phyloP scores from a whole-genome alignment of 139 green algal genomes.

The Micractinium sp. region DNA sequence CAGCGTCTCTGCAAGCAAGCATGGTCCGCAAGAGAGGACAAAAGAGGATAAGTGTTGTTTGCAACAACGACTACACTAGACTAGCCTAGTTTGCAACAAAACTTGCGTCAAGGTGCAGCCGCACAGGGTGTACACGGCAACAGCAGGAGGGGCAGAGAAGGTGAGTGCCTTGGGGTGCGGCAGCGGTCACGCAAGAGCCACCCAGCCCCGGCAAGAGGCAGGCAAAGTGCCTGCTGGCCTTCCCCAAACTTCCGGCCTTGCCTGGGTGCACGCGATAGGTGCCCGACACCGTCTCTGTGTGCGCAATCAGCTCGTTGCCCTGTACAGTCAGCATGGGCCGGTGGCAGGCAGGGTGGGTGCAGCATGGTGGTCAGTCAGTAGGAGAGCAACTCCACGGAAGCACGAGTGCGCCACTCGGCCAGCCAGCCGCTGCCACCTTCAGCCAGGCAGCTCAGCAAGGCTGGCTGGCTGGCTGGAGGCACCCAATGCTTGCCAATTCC shows the following conservation, averaged over 20 bases:
- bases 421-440: neutral
- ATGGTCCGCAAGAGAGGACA: too few species aligned
- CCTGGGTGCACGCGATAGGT: conserved; percentile 61
- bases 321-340: neutral
- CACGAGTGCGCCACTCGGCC: too few species aligned
- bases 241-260: neutral
- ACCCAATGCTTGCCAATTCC: neutral
- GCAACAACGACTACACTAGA: too few species aligned
- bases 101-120: too few species aligned
- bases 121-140: too few species aligned
- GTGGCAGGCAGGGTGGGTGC: neutral
- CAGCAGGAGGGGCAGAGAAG: too few species aligned
- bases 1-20: conserved; percentile 46
- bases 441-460: neutral
- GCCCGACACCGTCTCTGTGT: conserved; percentile 64
- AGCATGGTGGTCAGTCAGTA: neutral
- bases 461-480: too few species aligned
- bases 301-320: conserved; percentile 50
- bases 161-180: too few species aligned
- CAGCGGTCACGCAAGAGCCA: too few species aligned
- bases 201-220: too few species aligned
- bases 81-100: too few species aligned
- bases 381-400: neutral
- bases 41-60: too few species aligned
- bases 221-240: neutral